A percentile compares a stretch with the other conserved stretches of the same genome.
Evolutionary conservation across 2,329 filamentous ascomycete genomes (phyloP).

Genomic region (Sporothrix inflata): DNA sequence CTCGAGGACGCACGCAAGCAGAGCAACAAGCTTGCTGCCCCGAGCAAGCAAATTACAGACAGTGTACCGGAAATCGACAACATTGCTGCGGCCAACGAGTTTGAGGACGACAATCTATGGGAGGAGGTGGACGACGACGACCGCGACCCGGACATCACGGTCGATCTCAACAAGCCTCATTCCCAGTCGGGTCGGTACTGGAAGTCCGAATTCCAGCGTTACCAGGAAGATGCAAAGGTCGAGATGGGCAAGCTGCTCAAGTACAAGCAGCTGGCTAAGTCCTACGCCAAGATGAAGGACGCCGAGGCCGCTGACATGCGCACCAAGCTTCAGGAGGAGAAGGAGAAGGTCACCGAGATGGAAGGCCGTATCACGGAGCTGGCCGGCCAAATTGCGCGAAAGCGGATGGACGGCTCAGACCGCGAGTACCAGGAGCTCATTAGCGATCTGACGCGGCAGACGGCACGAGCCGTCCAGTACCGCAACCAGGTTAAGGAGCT

Average conservation of each 20-base stretch:
- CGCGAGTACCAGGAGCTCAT: slow-evolving; percentile 53
- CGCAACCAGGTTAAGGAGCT: slow-evolving; percentile 63
- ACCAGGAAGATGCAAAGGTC: slow-evolving; percentile 70
- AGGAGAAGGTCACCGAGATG: slow-evolving; percentile 65
- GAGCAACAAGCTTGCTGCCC: slow-evolving; percentile 28
- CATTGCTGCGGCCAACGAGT: slow-evolving; percentile 24
- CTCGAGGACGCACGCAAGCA: slow-evolving; percentile 49
- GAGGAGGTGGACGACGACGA: slow-evolving; percentile 52
- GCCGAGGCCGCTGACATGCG: slow-evolving; percentile 68
- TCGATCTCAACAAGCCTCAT: slow-evolving; percentile 73
- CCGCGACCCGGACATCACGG: slow-evolving; percentile 63
- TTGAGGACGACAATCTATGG: slow-evolving; percentile 52
- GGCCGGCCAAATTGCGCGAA: slow-evolving; percentile 56
- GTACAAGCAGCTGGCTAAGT: slow-evolving; percentile 79
- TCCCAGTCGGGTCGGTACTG: slow-evolving; percentile 78
- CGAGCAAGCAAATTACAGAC: background rate
- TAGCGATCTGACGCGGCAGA: slow-evolving; percentile 61
- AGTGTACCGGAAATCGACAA: slow-evolving; percentile 33
- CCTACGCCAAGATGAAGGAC: slow-evolving; percentile 78
- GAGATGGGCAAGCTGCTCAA: slow-evolving; percentile 78
- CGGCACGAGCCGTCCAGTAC: slow-evolving; percentile 60
- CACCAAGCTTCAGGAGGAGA: slow-evolving; percentile 69
- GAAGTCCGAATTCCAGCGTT: slow-evolving; percentile 76
- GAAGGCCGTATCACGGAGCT: slow-evolving; percentile 66
- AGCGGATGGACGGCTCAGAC: slow-evolving; percentile 45